Evolutionary conservation across 306 rosid genomes (phyloP).

Genomic region (Lathyrus tuberosus): DNA sequence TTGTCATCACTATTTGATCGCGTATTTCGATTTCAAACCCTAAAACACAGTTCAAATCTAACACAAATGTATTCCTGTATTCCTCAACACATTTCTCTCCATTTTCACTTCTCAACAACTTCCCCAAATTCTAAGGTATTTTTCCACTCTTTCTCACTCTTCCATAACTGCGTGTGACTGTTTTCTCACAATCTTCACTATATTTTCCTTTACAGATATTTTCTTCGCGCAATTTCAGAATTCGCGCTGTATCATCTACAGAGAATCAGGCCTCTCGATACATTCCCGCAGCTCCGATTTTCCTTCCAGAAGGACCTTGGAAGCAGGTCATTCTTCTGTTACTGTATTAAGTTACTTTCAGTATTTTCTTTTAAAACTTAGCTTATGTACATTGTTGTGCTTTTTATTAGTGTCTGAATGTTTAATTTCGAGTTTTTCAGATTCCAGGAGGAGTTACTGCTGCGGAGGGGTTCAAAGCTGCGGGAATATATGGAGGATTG

Average conservation of each 20-base stretch:
- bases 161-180: background rate
- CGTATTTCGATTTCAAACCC: background rate
- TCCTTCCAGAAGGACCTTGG: conserved; percentile 93
- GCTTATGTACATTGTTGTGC: background rate
- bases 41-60: background rate
- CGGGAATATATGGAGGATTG: conserved; percentile 83
- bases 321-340: conserved; percentile 58
- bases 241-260: conserved; percentile 44
- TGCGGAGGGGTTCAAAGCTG: conserved; percentile 89
- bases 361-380: background rate
- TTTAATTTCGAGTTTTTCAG: conserved; percentile 47
- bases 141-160: conserved; percentile 18
- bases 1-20: background rate
- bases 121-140: conserved; percentile 46
- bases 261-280: conserved; percentile 42
- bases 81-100: conserved; percentile 48
- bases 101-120: conserved; percentile 32
- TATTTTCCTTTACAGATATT: conserved; percentile 17
- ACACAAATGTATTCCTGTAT: conserved; percentile 45
- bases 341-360: background rate
- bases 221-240: conserved; percentile 21
- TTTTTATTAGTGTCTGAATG: conserved; percentile 22
- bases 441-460: conserved; percentile 92
- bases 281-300: conserved; percentile 83
- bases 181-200: background rate